Evolutionary conservation across 1,284 basidiomycete genomes (phyloP).

Genomic region (Tetrapyrgos nigripes): DNA sequence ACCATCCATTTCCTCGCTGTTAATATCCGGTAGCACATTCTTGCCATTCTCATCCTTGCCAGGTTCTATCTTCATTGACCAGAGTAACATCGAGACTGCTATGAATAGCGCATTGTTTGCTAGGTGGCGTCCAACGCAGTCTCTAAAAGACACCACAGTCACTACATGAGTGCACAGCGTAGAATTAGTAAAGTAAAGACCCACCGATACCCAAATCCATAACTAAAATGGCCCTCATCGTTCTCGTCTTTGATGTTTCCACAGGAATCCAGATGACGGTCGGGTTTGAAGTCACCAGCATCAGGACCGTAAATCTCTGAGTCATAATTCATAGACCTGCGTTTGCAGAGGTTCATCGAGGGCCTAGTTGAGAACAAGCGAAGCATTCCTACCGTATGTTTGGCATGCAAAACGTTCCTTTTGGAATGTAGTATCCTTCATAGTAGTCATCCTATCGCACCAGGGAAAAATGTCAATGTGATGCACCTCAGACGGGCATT

Average conservation of each 20-base stretch:
- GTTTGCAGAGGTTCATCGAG: neutral
- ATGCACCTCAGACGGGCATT: too few relatives aligned
- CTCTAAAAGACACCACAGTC: neutral
- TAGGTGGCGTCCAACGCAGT: neutral
- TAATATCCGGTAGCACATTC: neutral
- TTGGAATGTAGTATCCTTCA: conserved; percentile 12
- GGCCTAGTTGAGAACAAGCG: neutral
- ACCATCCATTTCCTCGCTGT: neutral
- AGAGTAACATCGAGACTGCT: neutral
- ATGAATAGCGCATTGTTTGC: neutral
- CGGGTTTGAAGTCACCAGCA: conserved; percentile 1
- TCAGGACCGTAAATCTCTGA: conserved; percentile 5
- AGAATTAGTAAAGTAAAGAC: neutral
- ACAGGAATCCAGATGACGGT: neutral
- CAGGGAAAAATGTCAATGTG: neutral
- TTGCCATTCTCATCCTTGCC: neutral
- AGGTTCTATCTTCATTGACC: neutral
- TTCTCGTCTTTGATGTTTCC: neutral
- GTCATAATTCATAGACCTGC: conserved; percentile 13
- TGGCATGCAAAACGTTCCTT: conserved; percentile 6
- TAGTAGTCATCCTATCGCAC: conserved; percentile 9
- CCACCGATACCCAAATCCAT: conserved; percentile 10
- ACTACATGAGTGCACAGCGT: neutral
- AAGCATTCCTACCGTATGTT: conserved; percentile 6
- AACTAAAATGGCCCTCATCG: conserved; percentile 5